Evolutionary conservation across 2,329 filamentous ascomycete species (phyloP), one percentile per base, ranked within the genome.

Genomic region (Alternaria ethzedia): DNA sequence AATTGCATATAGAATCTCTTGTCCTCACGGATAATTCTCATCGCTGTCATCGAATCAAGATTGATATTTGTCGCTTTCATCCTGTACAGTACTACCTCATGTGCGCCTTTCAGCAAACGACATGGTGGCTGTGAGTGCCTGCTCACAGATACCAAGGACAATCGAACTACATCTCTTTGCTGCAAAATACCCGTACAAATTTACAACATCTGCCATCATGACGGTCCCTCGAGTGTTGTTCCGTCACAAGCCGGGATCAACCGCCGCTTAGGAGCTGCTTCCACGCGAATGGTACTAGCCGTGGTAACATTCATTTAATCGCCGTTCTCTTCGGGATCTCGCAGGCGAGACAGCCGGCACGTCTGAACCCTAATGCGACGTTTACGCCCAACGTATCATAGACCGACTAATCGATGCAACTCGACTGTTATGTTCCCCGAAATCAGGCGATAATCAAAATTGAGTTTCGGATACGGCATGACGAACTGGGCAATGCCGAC

Each of bases 1-100:
- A 59, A 46, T 50, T 50, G 54, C 57, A 64, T 62, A 46, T 71
- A 71, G 69, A 71, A 25, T 56, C 51, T 21, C 25, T 28, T 23
- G 57, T 67, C 69, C 61, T 67, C 69, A 54, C 58, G 62, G 69
- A 67, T 49, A 25, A 47, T 60, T 63, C 43, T 57, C 36, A 59
- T 61, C 20, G 20, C 52, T 23, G 17, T 46, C 8, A 45, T 44
- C 15, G 15, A 21, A 46, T 21, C 15, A 26, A 26, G 21, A 52
- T 45, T 23, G 13, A 32, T 44, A 28, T 20, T n/a, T 3, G 6
- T 52, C 49, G 49, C 30, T 52, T 41, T 23, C 3, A 9, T 21
- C 11, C 7, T 64, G 32, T 64, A 64, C 52, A 64, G 59, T 28
- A 60, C 55, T 41, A 60, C 57, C 26, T 54, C 57, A 55, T 60